Conservation (phyloP, 257 asterid species). For the Datura wrightii region DNA sequence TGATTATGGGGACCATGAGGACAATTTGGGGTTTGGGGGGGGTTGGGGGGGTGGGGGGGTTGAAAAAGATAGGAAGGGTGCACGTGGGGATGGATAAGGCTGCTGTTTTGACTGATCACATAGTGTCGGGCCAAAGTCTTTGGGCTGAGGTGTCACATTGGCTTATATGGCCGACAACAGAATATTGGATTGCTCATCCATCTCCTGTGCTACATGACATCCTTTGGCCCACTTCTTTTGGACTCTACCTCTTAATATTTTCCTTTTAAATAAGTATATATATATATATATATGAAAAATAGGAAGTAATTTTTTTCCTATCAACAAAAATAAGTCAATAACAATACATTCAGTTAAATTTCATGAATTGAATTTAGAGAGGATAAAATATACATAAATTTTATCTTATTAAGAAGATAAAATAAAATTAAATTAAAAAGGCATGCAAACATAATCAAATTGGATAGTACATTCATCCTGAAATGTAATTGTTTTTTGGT, state of each 20-base stretch:
- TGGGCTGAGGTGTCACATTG: constrained; percentile 26
- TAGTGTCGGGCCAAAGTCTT: constrained; percentile 49
- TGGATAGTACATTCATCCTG: not conserved
- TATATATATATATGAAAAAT: not conserved
- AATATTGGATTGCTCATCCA: constrained; percentile 41
- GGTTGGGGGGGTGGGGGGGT: constrained; percentile 23
- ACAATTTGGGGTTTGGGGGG: no score
- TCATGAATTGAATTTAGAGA: no score
- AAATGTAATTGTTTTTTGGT: not conserved
- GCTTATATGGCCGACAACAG: constrained; percentile 62
- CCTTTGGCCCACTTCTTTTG: constrained; percentile 35
- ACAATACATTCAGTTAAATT: no score
- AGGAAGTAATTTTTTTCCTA: not conserved
- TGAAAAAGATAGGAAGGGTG: constrained; percentile 31
- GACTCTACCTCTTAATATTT: not conserved
- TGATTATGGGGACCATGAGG: not conserved
- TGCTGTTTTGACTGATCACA: constrained; percentile 56
- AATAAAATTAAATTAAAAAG: not conserved
- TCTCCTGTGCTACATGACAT: constrained; percentile 41
- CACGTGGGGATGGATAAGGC: constrained; percentile 76
- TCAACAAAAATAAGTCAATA: no score
- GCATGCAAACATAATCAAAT: not conserved
- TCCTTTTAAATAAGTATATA: no score
- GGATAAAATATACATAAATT: no score
- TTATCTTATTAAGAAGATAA: not conserved